These are phyloP conservation scores for Leccinum broughii DNA, from an alignment of 768 basidiomycete genomes.

Conservation along the genomic window DNA sequence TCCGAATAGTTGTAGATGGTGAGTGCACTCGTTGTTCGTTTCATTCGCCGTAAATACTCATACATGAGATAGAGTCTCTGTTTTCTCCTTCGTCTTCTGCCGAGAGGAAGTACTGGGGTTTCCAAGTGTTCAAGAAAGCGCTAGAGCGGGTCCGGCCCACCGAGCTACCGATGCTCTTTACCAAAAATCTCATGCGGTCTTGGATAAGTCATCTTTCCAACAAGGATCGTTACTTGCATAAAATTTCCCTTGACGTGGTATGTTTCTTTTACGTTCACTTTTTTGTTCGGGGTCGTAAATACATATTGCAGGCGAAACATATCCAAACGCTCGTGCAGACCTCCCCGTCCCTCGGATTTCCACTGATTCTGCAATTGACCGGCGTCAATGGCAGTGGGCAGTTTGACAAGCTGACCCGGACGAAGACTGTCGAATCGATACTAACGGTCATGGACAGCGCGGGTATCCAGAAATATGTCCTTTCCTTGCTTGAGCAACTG, in stretches of 20 bases:
- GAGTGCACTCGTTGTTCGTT: slow-evolving; percentile 21
- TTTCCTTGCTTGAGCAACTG: slow-evolving; percentile 65
- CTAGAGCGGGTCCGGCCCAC: slow-evolving; percentile 62
- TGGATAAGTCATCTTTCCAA: slow-evolving; percentile 97
- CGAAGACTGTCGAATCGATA: slow-evolving; percentile 88
- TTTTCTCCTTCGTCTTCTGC: slow-evolving; percentile 83
- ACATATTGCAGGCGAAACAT: slow-evolving; percentile 57
- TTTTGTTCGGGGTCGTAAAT: not conserved
- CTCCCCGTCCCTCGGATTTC: slow-evolving; percentile 79
- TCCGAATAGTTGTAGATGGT: slow-evolving; percentile 90
- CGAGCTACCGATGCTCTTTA: slow-evolving; percentile 85
- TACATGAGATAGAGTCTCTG: slow-evolving; percentile 62
- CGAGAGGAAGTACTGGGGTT: slow-evolving; percentile 95
- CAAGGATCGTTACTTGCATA: slow-evolving; percentile 85
- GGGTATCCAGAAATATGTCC: slow-evolving; percentile 77
- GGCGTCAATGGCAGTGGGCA: slow-evolving; percentile 80
- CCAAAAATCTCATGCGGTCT: slow-evolving; percentile 89
- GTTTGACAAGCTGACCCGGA: slow-evolving; percentile 90
- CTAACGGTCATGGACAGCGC: slow-evolving; percentile 68
- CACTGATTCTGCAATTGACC: slow-evolving; percentile 81
- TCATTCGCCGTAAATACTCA: not conserved
- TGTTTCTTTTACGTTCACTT: slow-evolving; percentile 23
- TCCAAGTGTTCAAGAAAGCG: slow-evolving; percentile 83
- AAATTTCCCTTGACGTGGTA: slow-evolving; percentile 83
- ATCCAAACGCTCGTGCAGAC: slow-evolving; percentile 74